These are phyloP conservation scores for Colletotrichum eleusines DNA, from an alignment of 2,329 filamentous ascomycete genomes.

Conservation along the genomic window DNA sequence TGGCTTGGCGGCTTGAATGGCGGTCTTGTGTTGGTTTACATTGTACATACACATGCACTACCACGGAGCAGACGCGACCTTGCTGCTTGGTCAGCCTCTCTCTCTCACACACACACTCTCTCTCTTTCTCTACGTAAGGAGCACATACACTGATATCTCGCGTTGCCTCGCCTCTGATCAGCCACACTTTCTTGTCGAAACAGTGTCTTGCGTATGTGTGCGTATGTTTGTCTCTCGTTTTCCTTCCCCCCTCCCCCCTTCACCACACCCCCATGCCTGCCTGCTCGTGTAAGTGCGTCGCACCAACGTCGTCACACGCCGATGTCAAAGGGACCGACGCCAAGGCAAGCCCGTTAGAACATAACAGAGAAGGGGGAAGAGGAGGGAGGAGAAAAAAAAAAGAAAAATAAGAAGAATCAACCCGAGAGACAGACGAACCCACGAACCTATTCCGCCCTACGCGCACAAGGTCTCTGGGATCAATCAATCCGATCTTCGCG, in stretches of 20 bases:
- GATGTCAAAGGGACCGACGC: not conserved
- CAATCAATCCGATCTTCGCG: not conserved
- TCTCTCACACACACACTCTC: not conserved
- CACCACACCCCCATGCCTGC: not conserved
- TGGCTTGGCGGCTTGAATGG: not conserved
- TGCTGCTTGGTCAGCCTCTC: not conserved
- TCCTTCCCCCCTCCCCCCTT: too few relatives aligned
- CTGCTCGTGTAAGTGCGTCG: constrained; percentile 1
- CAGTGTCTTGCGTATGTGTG: not conserved
- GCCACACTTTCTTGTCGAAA: not conserved
- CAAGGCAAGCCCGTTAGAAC: not conserved
- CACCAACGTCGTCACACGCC: constrained; percentile 8
- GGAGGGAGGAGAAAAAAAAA: not conserved
- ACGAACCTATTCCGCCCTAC: not conserved
- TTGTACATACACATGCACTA: too few relatives aligned
- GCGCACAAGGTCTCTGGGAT: not conserved
- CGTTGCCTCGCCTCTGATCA: not conserved
- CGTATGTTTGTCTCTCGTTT: not conserved
- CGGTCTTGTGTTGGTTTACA: not conserved
- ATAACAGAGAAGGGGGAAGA: not conserved
- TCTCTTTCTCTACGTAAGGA: too few relatives aligned
- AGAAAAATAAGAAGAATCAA: too few relatives aligned
- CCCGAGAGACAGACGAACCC: not conserved
- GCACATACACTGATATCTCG: too few relatives aligned
- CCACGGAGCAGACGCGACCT: not conserved